Evolutionary conservation across 2,329 filamentous ascomycete genomes (phyloP).

Genomic region (Trichophyton verrucosum): DNA sequence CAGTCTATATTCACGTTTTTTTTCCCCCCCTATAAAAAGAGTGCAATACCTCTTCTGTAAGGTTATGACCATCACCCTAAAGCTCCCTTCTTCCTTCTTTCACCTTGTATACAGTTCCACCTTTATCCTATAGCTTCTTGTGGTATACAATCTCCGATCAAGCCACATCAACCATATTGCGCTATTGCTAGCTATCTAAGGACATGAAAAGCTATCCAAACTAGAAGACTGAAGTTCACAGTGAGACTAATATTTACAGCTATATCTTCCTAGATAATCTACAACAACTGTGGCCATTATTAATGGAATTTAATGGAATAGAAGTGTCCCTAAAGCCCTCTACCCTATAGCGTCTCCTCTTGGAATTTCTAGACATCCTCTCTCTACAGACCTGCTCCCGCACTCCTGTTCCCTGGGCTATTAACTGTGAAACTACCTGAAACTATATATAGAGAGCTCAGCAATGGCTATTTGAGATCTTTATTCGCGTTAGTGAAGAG

Average conservation of each 20-base stretch:
- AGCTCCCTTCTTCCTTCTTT: too few species aligned
- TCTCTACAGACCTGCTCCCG: too few species aligned
- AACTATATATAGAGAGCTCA: neutral
- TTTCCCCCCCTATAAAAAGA: too few species aligned
- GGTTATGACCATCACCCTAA: too few species aligned
- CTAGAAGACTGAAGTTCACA: too few species aligned
- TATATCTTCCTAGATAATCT: neutral
- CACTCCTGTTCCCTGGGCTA: conserved; percentile 4
- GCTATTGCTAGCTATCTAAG: too few species aligned
- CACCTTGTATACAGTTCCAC: too few species aligned
- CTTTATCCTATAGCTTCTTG: too few species aligned
- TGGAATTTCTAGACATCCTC: neutral
- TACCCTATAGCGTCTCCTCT: neutral
- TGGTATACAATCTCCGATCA: too few species aligned
- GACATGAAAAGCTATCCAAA: too few species aligned
- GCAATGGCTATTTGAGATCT: neutral
- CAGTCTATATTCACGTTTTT: neutral
- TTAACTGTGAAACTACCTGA: neutral
- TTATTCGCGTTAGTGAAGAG: conserved; percentile 1
- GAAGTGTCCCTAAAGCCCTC: conserved; percentile 6
- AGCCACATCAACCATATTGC: too few species aligned
- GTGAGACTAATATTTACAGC: neutral
- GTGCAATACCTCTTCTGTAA: neutral
- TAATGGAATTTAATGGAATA: conserved; percentile 5
- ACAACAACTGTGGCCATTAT: conserved; percentile 5